phyloP scores from a whole-genome alignment of 108 stramenopile species.

The Epithemia pelagica region DNA sequence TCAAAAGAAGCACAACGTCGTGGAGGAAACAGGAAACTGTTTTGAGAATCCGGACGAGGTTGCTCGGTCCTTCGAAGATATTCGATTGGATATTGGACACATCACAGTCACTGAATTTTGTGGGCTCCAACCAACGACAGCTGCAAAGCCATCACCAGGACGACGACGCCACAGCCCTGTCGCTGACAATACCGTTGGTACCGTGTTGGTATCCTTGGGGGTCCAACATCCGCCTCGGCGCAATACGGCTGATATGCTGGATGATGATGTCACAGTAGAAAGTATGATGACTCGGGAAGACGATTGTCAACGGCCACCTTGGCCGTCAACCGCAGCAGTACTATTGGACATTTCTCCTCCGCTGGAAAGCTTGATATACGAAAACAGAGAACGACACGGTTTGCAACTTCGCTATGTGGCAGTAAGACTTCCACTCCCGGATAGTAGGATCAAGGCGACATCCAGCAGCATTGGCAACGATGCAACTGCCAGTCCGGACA shows the following conservation, averaged over 20 bases:
- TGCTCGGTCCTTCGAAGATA: constrained; percentile 28
- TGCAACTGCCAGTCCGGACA: constrained; percentile 11
- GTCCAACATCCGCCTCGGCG: too few relatives aligned
- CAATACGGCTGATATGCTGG: not conserved
- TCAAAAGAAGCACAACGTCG: not conserved
- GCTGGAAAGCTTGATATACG: constrained; percentile 27
- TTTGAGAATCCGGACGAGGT: constrained; percentile 24
- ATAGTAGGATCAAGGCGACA: constrained; percentile 13
- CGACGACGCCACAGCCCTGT: too few relatives aligned
- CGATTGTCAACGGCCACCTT: constrained; percentile 13
- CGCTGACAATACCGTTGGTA: constrained; percentile 3
- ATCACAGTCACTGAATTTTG: constrained; percentile 38
- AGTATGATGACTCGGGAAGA: constrained; percentile 2
- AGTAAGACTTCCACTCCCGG: constrained; percentile 13
- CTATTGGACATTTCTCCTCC: constrained; percentile 52
- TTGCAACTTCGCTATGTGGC: constrained; percentile 33
- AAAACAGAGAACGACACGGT: constrained; percentile 23
- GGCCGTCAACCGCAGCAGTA: constrained; percentile 60
- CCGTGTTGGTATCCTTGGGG: constrained; percentile 28
- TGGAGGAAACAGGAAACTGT: not conserved
- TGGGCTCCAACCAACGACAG: constrained; percentile 34
- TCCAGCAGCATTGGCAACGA: constrained; percentile 23
- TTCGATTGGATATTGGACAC: constrained; percentile 41
- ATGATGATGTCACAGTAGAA: constrained; percentile 7
- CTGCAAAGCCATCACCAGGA: too few relatives aligned